Percentiles rank a stretch among this genome's conserved stretches.
Evolutionary conservation across 2,329 filamentous ascomycete genomes (phyloP).

Genomic region (Grosmannia serpens): DNA sequence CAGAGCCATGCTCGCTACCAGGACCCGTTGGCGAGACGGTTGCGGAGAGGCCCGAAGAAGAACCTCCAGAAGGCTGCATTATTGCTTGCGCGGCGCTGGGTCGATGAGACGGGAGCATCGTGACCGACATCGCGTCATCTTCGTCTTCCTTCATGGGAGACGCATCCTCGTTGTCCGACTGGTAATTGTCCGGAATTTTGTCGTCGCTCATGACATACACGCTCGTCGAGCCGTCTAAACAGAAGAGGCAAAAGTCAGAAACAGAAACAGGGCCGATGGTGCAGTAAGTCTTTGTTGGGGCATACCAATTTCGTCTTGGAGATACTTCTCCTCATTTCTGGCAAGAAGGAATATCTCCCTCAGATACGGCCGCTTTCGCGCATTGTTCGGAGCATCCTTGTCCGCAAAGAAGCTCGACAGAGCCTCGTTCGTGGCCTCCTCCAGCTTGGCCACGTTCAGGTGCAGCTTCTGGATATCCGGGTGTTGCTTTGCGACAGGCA

Average conservation of each 20-base stretch:
- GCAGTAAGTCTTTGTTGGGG: background rate
- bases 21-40: conserved; percentile 11
- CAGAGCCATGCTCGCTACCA: conserved; percentile 25
- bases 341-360: conserved; percentile 53
- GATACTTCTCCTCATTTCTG: conserved; percentile 42
- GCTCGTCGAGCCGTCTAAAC: conserved; percentile 33
- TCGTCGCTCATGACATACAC: conserved; percentile 42
- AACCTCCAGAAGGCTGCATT: conserved; percentile 16
- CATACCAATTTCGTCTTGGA: conserved; percentile 44
- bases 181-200: conserved; percentile 34
- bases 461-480: conserved; percentile 39
- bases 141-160: conserved; percentile 30
- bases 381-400: conserved; percentile 39
- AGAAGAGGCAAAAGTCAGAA: background rate
- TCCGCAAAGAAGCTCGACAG: conserved; percentile 48
- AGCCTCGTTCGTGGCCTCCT: conserved; percentile 46
- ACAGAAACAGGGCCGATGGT: background rate
- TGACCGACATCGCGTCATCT: conserved; percentile 22
- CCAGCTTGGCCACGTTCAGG: conserved; percentile 43
- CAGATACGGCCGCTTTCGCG: conserved; percentile 41
- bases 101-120: conserved; percentile 21
- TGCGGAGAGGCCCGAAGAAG: background rate
- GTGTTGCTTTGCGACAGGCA: conserved; percentile 38
- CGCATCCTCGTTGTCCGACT: conserved; percentile 34
- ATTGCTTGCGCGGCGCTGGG: conserved; percentile 17